Conservation (phyloP, 345 rosid genomes). For the Melaleuca alternifolia region DNA sequence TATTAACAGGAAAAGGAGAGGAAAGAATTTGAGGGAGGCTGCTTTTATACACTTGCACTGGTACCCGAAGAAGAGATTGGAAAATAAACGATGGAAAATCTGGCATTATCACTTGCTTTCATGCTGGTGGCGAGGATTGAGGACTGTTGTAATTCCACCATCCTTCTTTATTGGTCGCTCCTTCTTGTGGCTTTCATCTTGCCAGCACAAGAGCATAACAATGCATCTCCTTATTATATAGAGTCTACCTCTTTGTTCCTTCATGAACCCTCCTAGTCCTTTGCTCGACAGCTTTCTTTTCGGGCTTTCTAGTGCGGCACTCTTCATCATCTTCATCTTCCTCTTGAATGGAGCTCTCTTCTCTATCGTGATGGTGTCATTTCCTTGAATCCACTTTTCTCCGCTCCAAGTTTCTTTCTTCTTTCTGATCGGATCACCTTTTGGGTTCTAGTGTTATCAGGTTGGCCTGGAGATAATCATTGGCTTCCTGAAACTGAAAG, state of each 20-base stretch:
- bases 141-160: background rate
- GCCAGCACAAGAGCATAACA: slow-evolving; percentile 49
- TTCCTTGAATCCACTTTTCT: background rate
- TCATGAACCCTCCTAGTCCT: slow-evolving; percentile 28
- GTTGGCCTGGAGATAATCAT: background rate
- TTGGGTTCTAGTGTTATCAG: background rate
- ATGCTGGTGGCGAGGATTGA: background rate
- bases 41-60: background rate
- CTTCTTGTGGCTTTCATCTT: slow-evolving; percentile 8
- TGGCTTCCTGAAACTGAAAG: slow-evolving; percentile 3
- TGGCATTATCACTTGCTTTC: background rate
- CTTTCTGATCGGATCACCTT: background rate
- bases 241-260: slow-evolving; percentile 40
- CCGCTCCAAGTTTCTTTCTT: background rate
- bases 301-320: slow-evolving; percentile 9
- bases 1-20: background rate
- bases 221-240: slow-evolving; percentile 49
- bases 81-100: background rate
- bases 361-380: background rate
- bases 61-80: background rate
- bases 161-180: background rate
- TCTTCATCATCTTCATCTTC: slow-evolving; percentile 17
- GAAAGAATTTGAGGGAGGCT: background rate
- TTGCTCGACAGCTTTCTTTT: slow-evolving; percentile 30
- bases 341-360: background rate